These are phyloP conservation scores for Tricholoma sp. DNA, from an alignment of 768 basidiomycete genomes.

Conservation along the genomic window DNA sequence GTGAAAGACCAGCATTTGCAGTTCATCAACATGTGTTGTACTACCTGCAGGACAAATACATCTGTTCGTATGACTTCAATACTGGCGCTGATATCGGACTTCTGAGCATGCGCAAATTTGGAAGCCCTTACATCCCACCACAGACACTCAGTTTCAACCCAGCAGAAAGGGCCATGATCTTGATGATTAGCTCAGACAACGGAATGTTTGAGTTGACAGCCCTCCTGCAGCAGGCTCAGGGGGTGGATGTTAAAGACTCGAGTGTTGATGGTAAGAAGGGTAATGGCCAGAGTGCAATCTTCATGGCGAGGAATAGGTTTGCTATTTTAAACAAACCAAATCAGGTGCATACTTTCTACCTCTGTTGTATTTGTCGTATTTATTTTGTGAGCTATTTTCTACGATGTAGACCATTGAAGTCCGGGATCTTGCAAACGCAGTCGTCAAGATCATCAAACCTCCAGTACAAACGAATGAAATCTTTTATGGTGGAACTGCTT, in stretches of 20 bases:
- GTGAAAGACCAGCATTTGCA: constrained; percentile 95
- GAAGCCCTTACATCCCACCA: constrained; percentile 91
- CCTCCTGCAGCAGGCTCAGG: constrained; percentile 66
- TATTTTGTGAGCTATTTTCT: neutral
- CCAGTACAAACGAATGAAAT: constrained; percentile 96
- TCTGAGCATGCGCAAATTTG: constrained; percentile 90
- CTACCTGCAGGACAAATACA: constrained; percentile 98
- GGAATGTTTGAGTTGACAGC: constrained; percentile 85
- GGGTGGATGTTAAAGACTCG: constrained; percentile 91
- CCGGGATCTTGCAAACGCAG: constrained; percentile 85
- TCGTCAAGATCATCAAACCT: constrained; percentile 92
- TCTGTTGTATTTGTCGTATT: constrained; percentile 25
- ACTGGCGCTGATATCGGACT: constrained; percentile 90
- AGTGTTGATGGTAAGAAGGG: constrained; percentile 91
- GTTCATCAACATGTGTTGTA: constrained; percentile 88
- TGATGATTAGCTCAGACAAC: constrained; percentile 88
- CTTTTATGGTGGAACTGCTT: constrained; percentile 97
- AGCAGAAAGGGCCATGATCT: constrained; percentile 87
- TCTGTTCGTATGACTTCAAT: constrained; percentile 90
- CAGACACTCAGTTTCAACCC: constrained; percentile 96
- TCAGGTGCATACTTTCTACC: constrained; percentile 69
- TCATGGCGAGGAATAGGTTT: constrained; percentile 54
- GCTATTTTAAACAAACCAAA: constrained; percentile 76
- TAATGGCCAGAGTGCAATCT: constrained; percentile 83
- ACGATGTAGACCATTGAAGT: constrained; percentile 82